Conservation (phyloP, 345 rosid species). For the Citrus glauca region DNA sequence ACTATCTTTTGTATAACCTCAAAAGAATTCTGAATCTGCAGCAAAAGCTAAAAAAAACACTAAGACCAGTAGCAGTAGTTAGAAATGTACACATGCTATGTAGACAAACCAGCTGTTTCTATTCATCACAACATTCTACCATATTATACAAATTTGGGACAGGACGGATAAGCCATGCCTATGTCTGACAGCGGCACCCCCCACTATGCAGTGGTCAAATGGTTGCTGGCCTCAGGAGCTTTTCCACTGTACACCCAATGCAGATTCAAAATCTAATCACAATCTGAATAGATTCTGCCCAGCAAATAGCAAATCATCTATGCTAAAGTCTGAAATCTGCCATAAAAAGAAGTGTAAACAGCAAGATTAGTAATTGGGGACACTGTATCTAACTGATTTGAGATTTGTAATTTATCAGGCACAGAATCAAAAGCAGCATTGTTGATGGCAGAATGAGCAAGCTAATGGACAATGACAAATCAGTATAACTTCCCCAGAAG, state of each 20-base stretch:
- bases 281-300: conserved; percentile 14
- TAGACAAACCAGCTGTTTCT: conserved; percentile 27
- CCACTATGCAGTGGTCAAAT: conserved; percentile 1
- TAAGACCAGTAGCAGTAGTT: conserved; percentile 28
- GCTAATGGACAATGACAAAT: background rate
- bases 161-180: conserved; percentile 14
- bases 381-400: background rate
- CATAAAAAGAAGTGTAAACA: background rate
- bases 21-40: conserved; percentile 47
- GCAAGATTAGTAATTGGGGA: background rate
- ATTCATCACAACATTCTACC: conserved; percentile 27
- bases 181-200: conserved; percentile 9
- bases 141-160: conserved; percentile 39
- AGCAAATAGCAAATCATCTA: conserved; percentile 24
- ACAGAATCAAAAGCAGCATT: background rate
- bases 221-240: conserved; percentile 8
- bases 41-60: conserved; percentile 14
- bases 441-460: too few relatives aligned
- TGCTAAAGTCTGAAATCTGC: conserved; percentile 27
- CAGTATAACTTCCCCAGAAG: background rate
- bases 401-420: background rate
- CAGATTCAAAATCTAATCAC: conserved; percentile 17
- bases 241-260: conserved; percentile 30
- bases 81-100: conserved; percentile 47
- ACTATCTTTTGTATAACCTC: conserved; percentile 21